Base-by-base conservation (phyloP, 257 asterid genomes). In the Verbena officinalis region DNA sequence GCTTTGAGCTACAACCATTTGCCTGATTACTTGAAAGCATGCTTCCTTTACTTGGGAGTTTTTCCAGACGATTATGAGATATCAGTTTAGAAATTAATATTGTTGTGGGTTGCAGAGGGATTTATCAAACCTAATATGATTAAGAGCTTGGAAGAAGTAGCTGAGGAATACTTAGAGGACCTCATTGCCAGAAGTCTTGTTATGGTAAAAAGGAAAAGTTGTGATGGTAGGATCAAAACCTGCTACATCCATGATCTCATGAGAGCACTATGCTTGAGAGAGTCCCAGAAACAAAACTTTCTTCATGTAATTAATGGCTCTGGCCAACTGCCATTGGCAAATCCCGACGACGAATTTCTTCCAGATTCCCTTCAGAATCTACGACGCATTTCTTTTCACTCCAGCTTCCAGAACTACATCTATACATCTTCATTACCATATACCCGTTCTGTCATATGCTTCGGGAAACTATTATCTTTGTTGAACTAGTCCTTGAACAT, bases 61-160 rank as follows among this genome's bases (percentile, higher is more conserved):
- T 75, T 69, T 11, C 80, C 80, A 0, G 70, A 65, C 15, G 62
- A 64, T 46, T 44, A 53, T 56, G 68, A 64, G 31, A 59, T 75
- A 20, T 30, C 65, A 7, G 43, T 55, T 1, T 27, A 27, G 59
- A 59, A 24, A 10, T 39, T 75, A 56, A 19, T 55, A 15, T 16
- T 42, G 43, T 65, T 75, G 24, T 75, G 80, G 80, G 44, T 75
- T 14, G 70, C 69, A 0, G 80, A 69, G 63, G 75, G 79, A 30
- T 65, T 70, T 46, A 67, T 76, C 14, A 14, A 16, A 39, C 67
- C 63, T 7, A 23, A 8, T 1, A 19, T 11, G 48, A 19, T 3
- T 9, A 56, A 61, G 40, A 55, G 56, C 54, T 61, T 76, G 59
- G 81, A 71, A 44, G 69, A 71, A 22, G 61, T 56, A 15, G 71